phyloP scores from a whole-genome alignment of 2,329 filamentous ascomycete species.

The Nemania bipapillata region DNA sequence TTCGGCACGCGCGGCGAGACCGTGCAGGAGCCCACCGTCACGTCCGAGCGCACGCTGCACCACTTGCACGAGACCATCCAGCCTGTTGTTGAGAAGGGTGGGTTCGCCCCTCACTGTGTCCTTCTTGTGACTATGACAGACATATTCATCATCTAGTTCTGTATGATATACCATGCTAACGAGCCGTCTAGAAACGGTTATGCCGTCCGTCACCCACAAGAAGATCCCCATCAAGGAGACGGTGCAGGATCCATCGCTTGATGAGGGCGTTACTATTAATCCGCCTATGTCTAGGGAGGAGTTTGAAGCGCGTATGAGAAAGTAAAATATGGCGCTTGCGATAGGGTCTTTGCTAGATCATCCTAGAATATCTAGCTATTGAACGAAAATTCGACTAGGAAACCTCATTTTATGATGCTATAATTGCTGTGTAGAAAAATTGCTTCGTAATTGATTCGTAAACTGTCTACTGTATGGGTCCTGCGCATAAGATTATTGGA shows the following conservation, averaged over 20 bases:
- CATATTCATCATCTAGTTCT: neutral
- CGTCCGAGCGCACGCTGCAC: constrained; percentile 32
- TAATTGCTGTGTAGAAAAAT: no score
- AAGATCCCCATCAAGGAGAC: constrained; percentile 34
- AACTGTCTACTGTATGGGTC: no score
- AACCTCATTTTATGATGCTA: neutral
- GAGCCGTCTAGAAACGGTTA: constrained; percentile 22
- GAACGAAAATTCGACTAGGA: no score
- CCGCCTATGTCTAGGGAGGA: constrained; percentile 30
- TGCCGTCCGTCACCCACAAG: constrained; percentile 38
- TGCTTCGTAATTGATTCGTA: no score
- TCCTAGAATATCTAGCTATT: no score
- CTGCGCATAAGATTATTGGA: no score
- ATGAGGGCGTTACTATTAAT: constrained; percentile 31
- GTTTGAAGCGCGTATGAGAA: constrained; percentile 27
- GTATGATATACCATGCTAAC: neutral
- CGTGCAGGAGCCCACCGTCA: constrained; percentile 24
- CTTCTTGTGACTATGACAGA: no score
- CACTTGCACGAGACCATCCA: constrained; percentile 39
- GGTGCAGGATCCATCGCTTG: constrained; percentile 23
- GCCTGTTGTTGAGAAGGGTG: constrained; percentile 35
- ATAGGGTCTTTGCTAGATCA: no score
- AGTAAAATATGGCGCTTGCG: neutral
- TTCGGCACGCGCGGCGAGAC: neutral
- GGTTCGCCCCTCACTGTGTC: neutral